phyloP scores from a whole-genome alignment of 208 protist genomes.

The Crithidia thermophila region DNA sequence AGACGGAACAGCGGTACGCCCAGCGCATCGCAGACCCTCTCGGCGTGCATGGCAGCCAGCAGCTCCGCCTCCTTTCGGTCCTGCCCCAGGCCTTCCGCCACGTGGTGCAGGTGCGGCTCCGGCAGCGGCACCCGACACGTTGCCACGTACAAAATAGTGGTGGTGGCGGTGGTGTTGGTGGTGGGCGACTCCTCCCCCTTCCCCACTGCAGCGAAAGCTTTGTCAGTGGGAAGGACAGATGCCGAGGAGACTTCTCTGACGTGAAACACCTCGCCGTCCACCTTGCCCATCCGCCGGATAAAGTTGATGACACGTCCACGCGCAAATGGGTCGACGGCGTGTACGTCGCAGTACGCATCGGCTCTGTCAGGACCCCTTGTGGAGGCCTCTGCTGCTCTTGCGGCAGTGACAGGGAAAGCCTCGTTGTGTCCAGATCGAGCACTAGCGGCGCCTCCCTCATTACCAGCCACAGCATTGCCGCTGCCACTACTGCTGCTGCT shows the following conservation, averaged over 20 bases:
- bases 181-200: not conserved
- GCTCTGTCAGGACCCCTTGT: not conserved
- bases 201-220: too few relatives aligned
- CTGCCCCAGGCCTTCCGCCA: slow-evolving; percentile 71
- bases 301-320: slow-evolving; percentile 77
- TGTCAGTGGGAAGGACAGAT: not conserved
- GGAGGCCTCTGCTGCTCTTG: not conserved
- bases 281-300: slow-evolving; percentile 61
- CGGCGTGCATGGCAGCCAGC: slow-evolving; percentile 86
- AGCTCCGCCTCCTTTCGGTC: slow-evolving; percentile 72
- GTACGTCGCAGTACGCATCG: not conserved
- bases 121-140: slow-evolving; percentile 57
- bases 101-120: slow-evolving; percentile 56
- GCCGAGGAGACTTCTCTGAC: slow-evolving; percentile 9
- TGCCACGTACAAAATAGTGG: slow-evolving; percentile 48
- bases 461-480: too few relatives aligned
- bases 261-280: slow-evolving; percentile 42
- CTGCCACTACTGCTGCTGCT: slow-evolving; percentile 5
- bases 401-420: not conserved
- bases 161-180: not conserved
- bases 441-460: too few relatives aligned
- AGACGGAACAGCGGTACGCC: slow-evolving; percentile 72
- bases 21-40: slow-evolving; percentile 72
- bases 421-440: too few relatives aligned
- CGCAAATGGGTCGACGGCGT: slow-evolving; percentile 61